A percentile compares a stretch with the other conserved stretches of the same genome.
Conservation (phyloP, 768 basidiomycete species). For the Lyophyllum semitale region DNA sequence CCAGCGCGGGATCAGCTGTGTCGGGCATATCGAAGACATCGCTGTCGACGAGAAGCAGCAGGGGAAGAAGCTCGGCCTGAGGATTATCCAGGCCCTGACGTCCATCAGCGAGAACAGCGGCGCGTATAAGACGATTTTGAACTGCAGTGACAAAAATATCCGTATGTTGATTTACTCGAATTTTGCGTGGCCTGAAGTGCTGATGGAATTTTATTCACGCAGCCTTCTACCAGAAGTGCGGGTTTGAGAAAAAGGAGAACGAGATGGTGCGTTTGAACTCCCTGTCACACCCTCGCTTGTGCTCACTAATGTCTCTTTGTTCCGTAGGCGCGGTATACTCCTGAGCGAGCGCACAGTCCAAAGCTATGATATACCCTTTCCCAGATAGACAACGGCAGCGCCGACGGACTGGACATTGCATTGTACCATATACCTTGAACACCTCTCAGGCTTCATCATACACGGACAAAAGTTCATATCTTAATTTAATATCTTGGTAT, state of each 20-base stretch:
- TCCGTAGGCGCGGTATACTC: constrained; percentile 61
- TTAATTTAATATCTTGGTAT: neutral
- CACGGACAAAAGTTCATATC: neutral
- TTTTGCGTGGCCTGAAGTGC: constrained; percentile 6
- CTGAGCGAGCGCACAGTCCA: constrained; percentile 40
- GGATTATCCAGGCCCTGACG: constrained; percentile 85
- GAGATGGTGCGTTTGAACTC: constrained; percentile 72
- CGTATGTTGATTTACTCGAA: constrained; percentile 57
- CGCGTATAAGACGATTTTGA: constrained; percentile 96
- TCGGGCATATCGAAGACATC: constrained; percentile 98
- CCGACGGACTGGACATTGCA: neutral
- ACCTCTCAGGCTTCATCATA: neutral
- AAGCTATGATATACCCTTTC: constrained; percentile 29
- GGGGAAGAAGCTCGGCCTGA: constrained; percentile 88
- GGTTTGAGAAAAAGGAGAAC: constrained; percentile 85
- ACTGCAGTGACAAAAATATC: constrained; percentile 89
- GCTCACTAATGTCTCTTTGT: neutral
- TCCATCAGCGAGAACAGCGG: constrained; percentile 78
- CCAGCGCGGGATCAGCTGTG: constrained; percentile 77
- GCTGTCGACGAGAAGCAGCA: constrained; percentile 87
- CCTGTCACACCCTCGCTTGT: constrained; percentile 4
- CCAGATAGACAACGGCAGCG: neutral
- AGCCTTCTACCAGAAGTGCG: constrained; percentile 99
- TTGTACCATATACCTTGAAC: neutral
- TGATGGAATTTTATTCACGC: constrained; percentile 1